Base-by-base conservation (phyloP, 2,329 filamentous ascomycete species). In the Aschersonia sp. region DNA sequence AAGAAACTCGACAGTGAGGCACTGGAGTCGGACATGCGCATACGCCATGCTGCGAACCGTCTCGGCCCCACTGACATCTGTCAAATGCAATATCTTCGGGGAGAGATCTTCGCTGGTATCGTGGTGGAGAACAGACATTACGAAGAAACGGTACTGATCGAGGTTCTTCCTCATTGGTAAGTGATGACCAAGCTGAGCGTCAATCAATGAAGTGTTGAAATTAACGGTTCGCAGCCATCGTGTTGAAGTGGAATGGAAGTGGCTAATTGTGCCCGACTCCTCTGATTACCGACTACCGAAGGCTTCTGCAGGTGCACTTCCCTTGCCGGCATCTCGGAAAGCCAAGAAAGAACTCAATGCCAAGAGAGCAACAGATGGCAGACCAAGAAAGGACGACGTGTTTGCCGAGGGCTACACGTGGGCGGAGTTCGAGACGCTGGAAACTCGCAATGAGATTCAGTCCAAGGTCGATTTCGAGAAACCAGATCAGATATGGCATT, bases 81-180 rank as follows among this genome's bases (percentile, higher is more conserved):
- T 53, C 92, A 98, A 61, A 77, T 92, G 60, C 92, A 98, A 64
- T 84, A 84, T 61, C 71, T 84, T 65, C 78, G 82, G 61, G 82
- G 85, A 40, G 87, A 97, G 49, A 92, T 97, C 42, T 94, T 94
- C 65, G 92, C 89, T 40, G 92, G 89, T 47, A 73, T 88, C 47
- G 82, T 98, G 45, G 74, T 92, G 30, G 86, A 95, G 66, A 97
- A 95, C 55, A 74, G 85, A 50, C 68, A 67, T 20, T 78, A 78
- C 47, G 91, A 95, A 67, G 77, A 85, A 60, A 84, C 75, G 49
- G 66, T 94, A 29, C 70, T 96, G 31, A 65, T 97, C 41, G 85
- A 94, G 56, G 75, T 95, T 52, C 71, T 97, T 55, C 91, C 92
- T 38, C 82, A 84, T 62, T 85, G 86, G 80, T 89, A 78, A 65